phyloP scores from a whole-genome alignment of 1,139 yeast species.

The Sugiyamaella sp. region DNA sequence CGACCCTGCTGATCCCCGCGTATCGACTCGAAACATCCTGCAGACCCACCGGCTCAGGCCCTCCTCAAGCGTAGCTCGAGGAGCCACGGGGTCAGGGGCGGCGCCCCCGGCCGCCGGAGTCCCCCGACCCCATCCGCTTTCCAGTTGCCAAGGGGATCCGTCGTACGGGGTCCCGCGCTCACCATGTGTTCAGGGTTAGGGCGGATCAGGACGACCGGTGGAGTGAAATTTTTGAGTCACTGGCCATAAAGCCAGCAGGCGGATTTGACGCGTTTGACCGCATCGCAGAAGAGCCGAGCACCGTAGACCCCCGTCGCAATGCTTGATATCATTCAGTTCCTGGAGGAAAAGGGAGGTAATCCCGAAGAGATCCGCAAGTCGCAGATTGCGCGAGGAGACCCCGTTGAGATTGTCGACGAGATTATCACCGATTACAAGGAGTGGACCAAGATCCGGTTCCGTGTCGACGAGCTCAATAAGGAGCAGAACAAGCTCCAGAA shows the following conservation, averaged over 20 bases:
- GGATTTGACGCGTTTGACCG: background rate
- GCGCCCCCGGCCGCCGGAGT: background rate
- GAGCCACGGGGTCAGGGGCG: conserved; percentile 1
- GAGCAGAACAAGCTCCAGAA: conserved; percentile 84
- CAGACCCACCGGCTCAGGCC: background rate
- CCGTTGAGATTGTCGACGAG: conserved; percentile 94
- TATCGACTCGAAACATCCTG: too few species aligned
- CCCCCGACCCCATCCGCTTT: background rate
- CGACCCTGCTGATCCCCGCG: too few species aligned
- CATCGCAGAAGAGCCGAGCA: conserved; percentile 1
- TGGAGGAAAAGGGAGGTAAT: conserved; percentile 95
- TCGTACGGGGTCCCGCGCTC: too few species aligned
- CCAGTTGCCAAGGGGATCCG: too few species aligned
- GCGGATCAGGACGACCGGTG: background rate
- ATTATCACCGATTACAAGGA: conserved; percentile 86
- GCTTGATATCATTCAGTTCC: conserved; percentile 90
- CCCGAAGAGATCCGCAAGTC: conserved; percentile 87
- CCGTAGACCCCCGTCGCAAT: conserved; percentile 43
- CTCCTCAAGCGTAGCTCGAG: background rate
- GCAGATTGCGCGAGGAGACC: conserved; percentile 91
- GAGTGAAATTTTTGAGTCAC: conserved; percentile 1
- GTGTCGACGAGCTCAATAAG: conserved; percentile 88
- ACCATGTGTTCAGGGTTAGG: conserved; percentile 1
- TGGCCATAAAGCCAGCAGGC: background rate
- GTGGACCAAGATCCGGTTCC: conserved; percentile 93